Evolutionary conservation across 1,139 yeast genomes (phyloP).

Genomic region (Scheffersomyces titani): DNA sequence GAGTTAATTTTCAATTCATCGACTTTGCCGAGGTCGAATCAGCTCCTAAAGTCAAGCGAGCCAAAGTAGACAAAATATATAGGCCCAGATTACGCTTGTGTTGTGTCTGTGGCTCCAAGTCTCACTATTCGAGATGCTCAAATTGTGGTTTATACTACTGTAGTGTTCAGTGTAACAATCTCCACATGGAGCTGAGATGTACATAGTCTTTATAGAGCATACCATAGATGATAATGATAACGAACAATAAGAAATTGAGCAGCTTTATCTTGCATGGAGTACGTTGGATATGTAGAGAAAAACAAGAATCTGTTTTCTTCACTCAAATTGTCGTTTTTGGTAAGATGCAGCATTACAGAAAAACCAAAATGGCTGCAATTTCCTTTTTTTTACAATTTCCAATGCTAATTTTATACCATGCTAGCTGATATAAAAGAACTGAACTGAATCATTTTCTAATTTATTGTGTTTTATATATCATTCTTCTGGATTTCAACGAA

Average conservation of each 20-base stretch:
- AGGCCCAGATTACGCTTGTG: conserved; percentile 43
- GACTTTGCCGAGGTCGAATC: conserved; percentile 30
- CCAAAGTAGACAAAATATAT: conserved; percentile 18
- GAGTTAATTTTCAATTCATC: conserved; percentile 43
- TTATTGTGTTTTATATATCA: neutral
- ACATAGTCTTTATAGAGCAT: conserved; percentile 12
- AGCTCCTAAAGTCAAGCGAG: conserved; percentile 12
- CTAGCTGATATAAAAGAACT: neutral
- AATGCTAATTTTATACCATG: neutral
- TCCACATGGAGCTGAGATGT: conserved; percentile 49
- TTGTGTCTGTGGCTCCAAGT: conserved; percentile 44
- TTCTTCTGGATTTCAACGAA: neutral
- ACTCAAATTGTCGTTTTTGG: neutral
- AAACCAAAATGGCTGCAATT: neutral
- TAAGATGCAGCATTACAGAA: neutral
- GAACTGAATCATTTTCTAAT: neutral
- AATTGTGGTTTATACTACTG: conserved; percentile 46
- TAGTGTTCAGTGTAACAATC: conserved; percentile 41
- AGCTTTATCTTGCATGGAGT: neutral
- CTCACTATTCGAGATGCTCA: conserved; percentile 42
- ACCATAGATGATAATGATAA: neutral
- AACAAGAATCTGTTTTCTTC: neutral
- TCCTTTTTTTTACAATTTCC: neutral
- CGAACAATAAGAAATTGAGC: neutral
- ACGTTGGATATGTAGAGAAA: neutral